Percentiles rank a stretch among this genome's conserved stretches.
Evolutionary conservation across 768 basidiomycete genomes (phyloP).

Genomic region (Leccinum rimulosum): DNA sequence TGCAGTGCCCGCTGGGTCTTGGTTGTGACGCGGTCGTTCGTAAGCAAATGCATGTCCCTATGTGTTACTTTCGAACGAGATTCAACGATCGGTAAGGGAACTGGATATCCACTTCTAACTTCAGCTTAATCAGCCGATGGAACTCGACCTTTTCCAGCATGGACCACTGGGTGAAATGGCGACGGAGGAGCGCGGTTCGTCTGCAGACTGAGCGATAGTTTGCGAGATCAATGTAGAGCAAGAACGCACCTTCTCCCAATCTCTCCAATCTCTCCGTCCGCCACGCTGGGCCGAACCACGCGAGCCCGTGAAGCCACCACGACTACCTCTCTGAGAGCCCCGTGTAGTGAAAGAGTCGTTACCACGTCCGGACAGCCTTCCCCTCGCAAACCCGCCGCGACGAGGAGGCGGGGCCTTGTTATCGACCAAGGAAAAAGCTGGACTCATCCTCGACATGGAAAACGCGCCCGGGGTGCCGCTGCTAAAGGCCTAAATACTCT

Average conservation of each 20-base stretch:
- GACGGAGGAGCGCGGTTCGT: conserved; percentile 85
- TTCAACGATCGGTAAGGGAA: conserved; percentile 2
- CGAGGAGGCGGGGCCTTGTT: conserved; percentile 72
- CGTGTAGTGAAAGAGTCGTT: conserved; percentile 36
- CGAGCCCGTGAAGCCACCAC: conserved; percentile 44
- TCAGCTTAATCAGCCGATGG: conserved; percentile 83
- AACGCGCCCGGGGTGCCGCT: conserved; percentile 89
- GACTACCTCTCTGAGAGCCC: conserved; percentile 44
- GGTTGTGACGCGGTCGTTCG: conserved; percentile 94
- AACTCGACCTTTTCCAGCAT: conserved; percentile 98
- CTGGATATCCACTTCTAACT: conserved; percentile 73
- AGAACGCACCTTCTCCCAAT: conserved; percentile 83
- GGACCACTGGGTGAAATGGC: conserved; percentile 87
- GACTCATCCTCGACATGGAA: conserved; percentile 97
- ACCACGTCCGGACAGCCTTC: conserved; percentile 38
- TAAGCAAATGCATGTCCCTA: conserved; percentile 91
- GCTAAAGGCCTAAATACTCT: conserved; percentile 83
- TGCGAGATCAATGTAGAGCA: background rate
- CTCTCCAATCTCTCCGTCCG: conserved; percentile 75
- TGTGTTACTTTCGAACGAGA: conserved; percentile 51
- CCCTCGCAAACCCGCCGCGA: conserved; percentile 65
- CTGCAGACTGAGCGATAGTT: conserved; percentile 36
- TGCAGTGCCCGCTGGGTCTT: conserved; percentile 90
- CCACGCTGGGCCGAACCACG: conserved; percentile 41
- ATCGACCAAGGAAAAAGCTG: conserved; percentile 93